A percentile compares a stretch with the other conserved stretches of the same genome.
Conservation (phyloP, 306 rosid species). For the Fragaria nilgerrensis region DNA sequence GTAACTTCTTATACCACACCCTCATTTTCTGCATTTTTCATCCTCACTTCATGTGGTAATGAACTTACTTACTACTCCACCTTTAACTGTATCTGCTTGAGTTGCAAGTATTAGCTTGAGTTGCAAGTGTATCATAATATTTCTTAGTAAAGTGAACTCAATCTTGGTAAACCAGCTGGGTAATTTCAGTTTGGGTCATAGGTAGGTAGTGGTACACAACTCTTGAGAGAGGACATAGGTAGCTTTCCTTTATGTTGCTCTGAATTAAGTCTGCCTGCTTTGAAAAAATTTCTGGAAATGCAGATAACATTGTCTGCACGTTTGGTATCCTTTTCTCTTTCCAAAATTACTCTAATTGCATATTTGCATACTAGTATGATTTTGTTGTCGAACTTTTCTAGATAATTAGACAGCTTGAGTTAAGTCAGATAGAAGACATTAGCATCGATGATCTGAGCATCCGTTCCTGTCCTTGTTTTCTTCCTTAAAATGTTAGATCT, state of each 20-base stretch:
- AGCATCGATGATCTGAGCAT: background rate
- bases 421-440: background rate
- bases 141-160: background rate
- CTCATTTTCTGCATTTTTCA: background rate
- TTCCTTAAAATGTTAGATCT: background rate
- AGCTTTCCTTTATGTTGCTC: background rate
- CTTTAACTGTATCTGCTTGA: background rate
- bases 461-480: constrained; percentile 1
- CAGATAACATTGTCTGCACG: background rate
- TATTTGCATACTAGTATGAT: background rate
- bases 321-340: background rate
- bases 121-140: background rate
- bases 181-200: background rate
- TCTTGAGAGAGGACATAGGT: background rate
- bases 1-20: constrained; percentile 18
- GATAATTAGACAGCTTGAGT: background rate
- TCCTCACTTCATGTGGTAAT: background rate
- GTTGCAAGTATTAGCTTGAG: too few species aligned
- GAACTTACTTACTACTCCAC: background rate
- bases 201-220: background rate
- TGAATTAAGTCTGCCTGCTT: background rate
- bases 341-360: background rate
- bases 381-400: background rate
- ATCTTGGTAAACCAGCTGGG: background rate
- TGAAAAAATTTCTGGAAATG: background rate